phyloP scores from a whole-genome alignment of 2,329 filamentous ascomycete genomes.

The Fonsecaea multimorphosa region DNA sequence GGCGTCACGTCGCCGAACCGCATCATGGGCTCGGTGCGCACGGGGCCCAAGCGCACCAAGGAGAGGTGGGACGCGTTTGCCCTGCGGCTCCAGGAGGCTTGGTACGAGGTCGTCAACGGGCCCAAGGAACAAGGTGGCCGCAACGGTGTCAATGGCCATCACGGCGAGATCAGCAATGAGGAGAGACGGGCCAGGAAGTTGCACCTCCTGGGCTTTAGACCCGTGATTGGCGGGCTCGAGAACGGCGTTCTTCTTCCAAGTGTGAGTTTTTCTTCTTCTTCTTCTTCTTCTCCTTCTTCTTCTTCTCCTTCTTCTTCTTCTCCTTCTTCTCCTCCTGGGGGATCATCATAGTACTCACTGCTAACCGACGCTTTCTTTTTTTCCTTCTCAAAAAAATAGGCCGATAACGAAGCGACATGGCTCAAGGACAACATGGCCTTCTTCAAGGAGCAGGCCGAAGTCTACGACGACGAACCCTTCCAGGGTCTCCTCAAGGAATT shows the following conservation, averaged over 20 bases:
- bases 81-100: conserved; percentile 32
- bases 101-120: conserved; percentile 36
- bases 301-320: conserved; percentile 5
- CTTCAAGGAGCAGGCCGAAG: conserved; percentile 32
- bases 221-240: conserved; percentile 34
- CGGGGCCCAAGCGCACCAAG: conserved; percentile 32
- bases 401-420: conserved; percentile 37
- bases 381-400: conserved; percentile 13
- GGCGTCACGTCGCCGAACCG: conserved; percentile 25
- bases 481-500: conserved; percentile 30
- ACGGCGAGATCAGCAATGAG: conserved; percentile 12
- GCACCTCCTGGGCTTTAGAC: conserved; percentile 30
- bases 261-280: conserved; percentile 25
- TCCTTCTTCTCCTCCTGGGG: no score
- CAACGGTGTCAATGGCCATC: not conserved
- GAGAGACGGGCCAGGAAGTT: conserved; percentile 31
- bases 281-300: not conserved
- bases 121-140: not conserved
- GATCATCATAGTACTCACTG: no score
- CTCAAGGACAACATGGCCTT: conserved; percentile 36
- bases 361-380: no score
- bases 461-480: conserved; percentile 32
- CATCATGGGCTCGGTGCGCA: conserved; percentile 22
- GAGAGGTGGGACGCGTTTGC: conserved; percentile 36
- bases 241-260: conserved; percentile 35